Evolutionary conservation across 192 early-diverging fungal genomes (phyloP), one percentile per base, ranked within the genome.

Genomic region (Coemansia javaensis): DNA sequence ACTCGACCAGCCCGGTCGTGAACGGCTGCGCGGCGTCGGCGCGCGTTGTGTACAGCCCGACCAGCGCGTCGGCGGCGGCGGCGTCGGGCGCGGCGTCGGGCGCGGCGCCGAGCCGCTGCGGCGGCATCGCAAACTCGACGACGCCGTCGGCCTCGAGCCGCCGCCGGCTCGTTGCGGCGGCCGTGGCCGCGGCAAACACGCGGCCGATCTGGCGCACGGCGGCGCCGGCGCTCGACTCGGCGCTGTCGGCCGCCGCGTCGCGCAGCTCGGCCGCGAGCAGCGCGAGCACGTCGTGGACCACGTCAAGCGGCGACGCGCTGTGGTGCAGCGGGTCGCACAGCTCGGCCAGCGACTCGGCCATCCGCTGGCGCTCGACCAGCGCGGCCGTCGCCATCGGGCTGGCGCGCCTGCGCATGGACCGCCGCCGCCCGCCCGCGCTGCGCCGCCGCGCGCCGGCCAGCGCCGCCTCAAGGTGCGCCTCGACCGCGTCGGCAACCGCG

Each of bases 21-120:
- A 70, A 70, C 37, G 67, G 67, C 51, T 56, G 44, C n/a, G 43
- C 54, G 0, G 44, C 40, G 44, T 66, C 63, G 7, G 38, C 56
- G 14, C 30, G 39, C 15, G 56, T 44, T 23, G 63, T 50, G 25
- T 21, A 48, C 10, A 59, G 16, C 7, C 63, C 63, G 7, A 66
- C 40, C 40, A 59, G 41, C 3, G 56, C 44, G 32, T 59, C 63
- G 14, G 35, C 44, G 0, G 40, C 31, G 24, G 35, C 30, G 11
- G 11, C 40, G 8, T 47, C 52, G 7, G 44, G 10, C 10, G 22
- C 15, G 8, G 24, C 46, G 8, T 45, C 25, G 21, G 18, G 39
- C 13, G 17, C 44, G 1, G 22, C 32, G 32, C 39, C 37, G 17
- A 37, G 34, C 12, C 14, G 21, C 20, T 40, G 30, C 32, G 44